A percentile compares a stretch with the other conserved stretches of the same genome.
phyloP scores from a whole-genome alignment of 495 filamentous ascomycete species.

The Daldinia vernicosa region DNA sequence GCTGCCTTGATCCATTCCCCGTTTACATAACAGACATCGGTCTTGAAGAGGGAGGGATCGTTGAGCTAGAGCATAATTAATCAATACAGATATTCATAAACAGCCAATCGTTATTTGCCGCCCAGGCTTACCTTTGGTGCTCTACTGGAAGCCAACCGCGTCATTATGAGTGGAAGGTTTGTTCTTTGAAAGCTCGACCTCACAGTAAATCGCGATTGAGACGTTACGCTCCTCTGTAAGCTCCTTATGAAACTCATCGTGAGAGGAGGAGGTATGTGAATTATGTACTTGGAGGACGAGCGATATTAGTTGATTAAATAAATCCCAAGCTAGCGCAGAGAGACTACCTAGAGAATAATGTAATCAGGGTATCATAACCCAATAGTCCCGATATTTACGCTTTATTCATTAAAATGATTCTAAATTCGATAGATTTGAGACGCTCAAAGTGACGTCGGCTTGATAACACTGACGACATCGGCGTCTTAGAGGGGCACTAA shows the following conservation, averaged over 20 bases:
- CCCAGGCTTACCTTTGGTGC: constrained; percentile 50
- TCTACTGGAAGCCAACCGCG: constrained; percentile 56
- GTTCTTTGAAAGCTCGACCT: constrained; percentile 51
- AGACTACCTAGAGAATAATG: neutral
- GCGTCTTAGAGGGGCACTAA: constrained; percentile 31
- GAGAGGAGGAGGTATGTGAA: constrained; percentile 7
- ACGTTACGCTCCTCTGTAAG: constrained; percentile 50
- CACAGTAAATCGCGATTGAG: constrained; percentile 43
- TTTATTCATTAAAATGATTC: constrained; percentile 7
- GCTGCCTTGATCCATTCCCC: constrained; percentile 81
- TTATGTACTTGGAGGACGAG: neutral
- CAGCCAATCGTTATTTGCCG: neutral
- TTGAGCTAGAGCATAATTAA: constrained; percentile 66
- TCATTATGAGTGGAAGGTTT: constrained; percentile 46
- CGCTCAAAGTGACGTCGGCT: constrained; percentile 30
- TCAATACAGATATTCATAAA: neutral
- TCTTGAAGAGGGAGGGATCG: constrained; percentile 82
- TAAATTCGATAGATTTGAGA: constrained; percentile 14
- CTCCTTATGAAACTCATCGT: constrained; percentile 35
- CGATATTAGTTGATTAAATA: constrained; percentile 4
- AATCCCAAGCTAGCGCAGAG: constrained; percentile 4
- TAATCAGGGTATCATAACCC: neutral
- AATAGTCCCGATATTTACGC: constrained; percentile 9
- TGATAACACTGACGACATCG: constrained; percentile 41
- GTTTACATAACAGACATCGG: constrained; percentile 82